phyloP scores from a whole-genome alignment of 2,329 filamentous ascomycete genomes.

The Exophiala xenobiotica region DNA sequence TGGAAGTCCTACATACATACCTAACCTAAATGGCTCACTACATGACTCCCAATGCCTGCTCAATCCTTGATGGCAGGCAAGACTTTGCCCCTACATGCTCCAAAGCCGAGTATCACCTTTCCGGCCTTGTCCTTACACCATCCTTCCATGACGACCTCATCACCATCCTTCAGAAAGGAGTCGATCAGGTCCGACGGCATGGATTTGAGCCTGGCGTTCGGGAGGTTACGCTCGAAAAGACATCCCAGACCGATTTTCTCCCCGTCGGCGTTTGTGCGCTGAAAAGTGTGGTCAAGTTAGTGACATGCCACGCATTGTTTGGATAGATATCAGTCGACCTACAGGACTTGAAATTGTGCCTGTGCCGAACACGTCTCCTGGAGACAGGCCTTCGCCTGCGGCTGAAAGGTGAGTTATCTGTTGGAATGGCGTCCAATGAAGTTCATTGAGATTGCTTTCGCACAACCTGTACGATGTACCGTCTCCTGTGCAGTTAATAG shows the following conservation, averaged over 20 bases:
- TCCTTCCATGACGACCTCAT: slow-evolving; percentile 15
- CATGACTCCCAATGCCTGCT: too few species aligned
- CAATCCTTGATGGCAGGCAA: slow-evolving; percentile 8
- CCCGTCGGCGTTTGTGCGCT: slow-evolving; percentile 7
- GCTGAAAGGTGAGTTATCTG: slow-evolving; percentile 26
- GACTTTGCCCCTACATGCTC: slow-evolving; percentile 13
- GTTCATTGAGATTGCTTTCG: slow-evolving; percentile 29
- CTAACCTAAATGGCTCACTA: too few species aligned
- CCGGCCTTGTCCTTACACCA: slow-evolving; percentile 8
- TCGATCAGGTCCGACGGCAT: slow-evolving; percentile 12
- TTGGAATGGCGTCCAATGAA: slow-evolving; percentile 33
- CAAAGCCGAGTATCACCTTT: slow-evolving; percentile 12
- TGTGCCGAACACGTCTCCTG: slow-evolving; percentile 32
- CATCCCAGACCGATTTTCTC: slow-evolving; percentile 18
- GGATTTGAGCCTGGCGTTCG: background rate
- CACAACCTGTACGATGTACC: slow-evolving; percentile 25
- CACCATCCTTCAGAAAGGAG: slow-evolving; percentile 17
- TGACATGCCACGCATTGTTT: background rate
- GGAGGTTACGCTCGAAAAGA: slow-evolving; percentile 15
- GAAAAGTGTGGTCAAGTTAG: background rate
- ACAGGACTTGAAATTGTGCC: slow-evolving; percentile 27
- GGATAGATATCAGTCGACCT: slow-evolving; percentile 2
- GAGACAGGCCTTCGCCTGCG: slow-evolving; percentile 28
- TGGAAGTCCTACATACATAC: too few species aligned
- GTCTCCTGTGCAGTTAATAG: slow-evolving; percentile 6